These are phyloP conservation scores for Aurantiochytrium sp. DNA, from an alignment of 108 stramenopile genomes.

Conservation along the genomic window DNA sequence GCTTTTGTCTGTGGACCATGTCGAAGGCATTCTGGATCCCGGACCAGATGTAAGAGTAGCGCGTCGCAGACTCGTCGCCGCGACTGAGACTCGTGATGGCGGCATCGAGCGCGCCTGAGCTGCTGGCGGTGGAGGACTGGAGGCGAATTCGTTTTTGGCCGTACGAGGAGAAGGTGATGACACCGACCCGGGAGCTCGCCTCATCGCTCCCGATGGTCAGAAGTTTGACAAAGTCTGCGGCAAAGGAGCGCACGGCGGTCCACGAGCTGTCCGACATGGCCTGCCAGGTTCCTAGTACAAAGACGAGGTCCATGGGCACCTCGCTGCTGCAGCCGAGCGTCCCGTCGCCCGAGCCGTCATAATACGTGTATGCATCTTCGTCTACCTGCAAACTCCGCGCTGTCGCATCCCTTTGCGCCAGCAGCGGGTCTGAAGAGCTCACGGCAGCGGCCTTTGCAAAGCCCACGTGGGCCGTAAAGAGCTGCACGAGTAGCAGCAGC, in stretches of 20 bases:
- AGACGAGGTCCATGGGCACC: background rate
- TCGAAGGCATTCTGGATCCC: background rate
- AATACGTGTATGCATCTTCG: background rate
- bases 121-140: background rate
- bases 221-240: background rate
- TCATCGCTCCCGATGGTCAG: background rate
- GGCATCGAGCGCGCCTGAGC: background rate
- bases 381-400: too few species aligned
- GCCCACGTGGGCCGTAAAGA: too few species aligned
- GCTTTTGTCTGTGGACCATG: background rate
- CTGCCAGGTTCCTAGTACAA: background rate
- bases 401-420: too few species aligned
- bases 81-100: background rate
- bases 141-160: background rate
- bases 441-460: too few species aligned
- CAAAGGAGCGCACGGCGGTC: background rate
- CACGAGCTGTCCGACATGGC: background rate
- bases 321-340: background rate
- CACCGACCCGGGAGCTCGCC: background rate
- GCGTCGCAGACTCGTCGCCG: background rate
- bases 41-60: background rate
- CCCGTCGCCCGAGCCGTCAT: background rate
- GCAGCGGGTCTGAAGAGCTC: too few species aligned
- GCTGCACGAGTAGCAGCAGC: too few species aligned
- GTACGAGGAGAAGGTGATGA: background rate